Conservation (phyloP, 2,329 filamentous ascomycete genomes). For the Trichoderma sp. region DNA sequence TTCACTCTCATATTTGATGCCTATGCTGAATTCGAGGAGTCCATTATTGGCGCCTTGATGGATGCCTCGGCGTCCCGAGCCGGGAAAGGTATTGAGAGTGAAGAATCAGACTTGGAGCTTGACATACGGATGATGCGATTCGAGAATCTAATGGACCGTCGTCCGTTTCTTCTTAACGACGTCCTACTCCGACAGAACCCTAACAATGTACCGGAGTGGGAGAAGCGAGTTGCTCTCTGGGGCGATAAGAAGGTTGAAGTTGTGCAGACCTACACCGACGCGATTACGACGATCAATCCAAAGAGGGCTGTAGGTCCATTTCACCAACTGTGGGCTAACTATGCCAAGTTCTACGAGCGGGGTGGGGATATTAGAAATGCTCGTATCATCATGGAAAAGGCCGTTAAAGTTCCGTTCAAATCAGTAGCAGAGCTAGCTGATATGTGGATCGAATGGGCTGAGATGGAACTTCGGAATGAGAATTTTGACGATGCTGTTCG, state of each 20-base stretch:
- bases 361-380: constrained; percentile 82
- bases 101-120: constrained; percentile 87
- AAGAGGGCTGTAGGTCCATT: constrained; percentile 94
- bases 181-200: constrained; percentile 93
- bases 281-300: constrained; percentile 87
- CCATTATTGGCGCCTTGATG: constrained; percentile 87
- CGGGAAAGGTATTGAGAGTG: constrained; percentile 74
- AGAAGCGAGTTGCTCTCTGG: constrained; percentile 94
- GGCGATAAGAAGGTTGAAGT: constrained; percentile 88
- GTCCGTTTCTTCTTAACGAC: constrained; percentile 94
- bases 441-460: constrained; percentile 99
- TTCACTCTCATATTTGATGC: constrained; percentile 96
- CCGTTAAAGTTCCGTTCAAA: constrained; percentile 96
- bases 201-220: constrained; percentile 94
- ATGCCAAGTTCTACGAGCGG: constrained; percentile 94
- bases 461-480: constrained; percentile 94
- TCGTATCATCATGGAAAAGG: constrained; percentile 93
- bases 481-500: constrained; percentile 93
- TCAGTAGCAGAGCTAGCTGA: constrained; percentile 95
- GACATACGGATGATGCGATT: constrained; percentile 98
- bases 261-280: constrained; percentile 90
- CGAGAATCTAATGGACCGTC: constrained; percentile 94
- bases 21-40: constrained; percentile 96
- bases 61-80: constrained; percentile 77
- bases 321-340: constrained; percentile 93